Evolutionary conservation across 352 stramenopile species (phyloP).

Genomic region (Globisporangium abappressorium): DNA sequence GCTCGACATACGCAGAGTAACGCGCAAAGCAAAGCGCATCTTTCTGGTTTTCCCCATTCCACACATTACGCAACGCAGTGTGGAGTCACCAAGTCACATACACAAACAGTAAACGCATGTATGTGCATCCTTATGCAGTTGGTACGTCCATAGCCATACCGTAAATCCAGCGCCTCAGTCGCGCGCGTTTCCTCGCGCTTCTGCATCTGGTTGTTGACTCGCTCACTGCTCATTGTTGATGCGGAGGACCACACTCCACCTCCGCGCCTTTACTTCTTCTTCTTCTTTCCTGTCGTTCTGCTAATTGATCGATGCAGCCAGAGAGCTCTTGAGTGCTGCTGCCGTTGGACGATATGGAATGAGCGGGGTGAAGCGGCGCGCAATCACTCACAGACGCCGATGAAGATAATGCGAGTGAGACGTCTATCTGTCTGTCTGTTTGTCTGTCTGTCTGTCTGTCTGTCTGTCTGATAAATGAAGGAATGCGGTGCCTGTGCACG

Average conservation of each 20-base stretch:
- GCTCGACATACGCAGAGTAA: neutral
- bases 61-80: neutral
- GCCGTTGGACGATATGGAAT: constrained; percentile 1
- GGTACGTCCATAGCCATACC: constrained; percentile 3
- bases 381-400: no score
- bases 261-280: neutral
- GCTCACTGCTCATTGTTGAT: neutral
- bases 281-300: neutral
- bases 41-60: constrained; percentile 3
- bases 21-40: neutral
- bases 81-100: neutral
- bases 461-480: neutral
- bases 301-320: no score
- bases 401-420: neutral
- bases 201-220: neutral
- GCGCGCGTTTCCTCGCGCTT: constrained; percentile 13
- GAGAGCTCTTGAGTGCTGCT: neutral
- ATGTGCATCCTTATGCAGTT: neutral
- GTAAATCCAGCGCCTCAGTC: constrained; percentile 7
- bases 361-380: neutral
- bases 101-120: neutral
- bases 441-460: neutral
- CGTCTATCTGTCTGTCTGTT: neutral
- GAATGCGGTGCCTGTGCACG: neutral
- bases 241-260: neutral